phyloP scores from a whole-genome alignment of 2,329 filamentous ascomycete genomes.

The Diaporthe citrichinensis region DNA sequence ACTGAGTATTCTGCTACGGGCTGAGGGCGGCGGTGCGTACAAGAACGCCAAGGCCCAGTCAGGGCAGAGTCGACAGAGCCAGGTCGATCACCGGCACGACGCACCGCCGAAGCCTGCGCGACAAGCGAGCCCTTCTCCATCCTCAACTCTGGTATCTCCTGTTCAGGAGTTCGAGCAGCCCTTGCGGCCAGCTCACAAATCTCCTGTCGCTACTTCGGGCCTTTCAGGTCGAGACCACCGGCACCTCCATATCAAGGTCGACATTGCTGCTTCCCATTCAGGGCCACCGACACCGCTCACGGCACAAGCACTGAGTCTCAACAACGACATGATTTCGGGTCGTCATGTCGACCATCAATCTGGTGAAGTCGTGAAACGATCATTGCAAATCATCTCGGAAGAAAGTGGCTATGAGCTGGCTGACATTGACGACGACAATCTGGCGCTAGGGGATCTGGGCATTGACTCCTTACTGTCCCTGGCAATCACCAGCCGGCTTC shows the following conservation, averaged over 20 bases:
- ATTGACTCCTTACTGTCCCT: constrained; percentile 53
- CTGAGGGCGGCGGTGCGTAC: constrained; percentile 4
- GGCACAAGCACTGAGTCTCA: background rate
- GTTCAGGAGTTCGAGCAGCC: too few species aligned
- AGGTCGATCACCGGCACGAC: background rate
- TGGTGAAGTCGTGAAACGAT: background rate
- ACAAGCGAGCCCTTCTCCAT: background rate
- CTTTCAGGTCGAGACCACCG: background rate
- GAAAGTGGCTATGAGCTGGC: constrained; percentile 10
- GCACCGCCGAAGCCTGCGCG: background rate
- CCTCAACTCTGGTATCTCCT: background rate
- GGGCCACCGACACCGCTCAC: background rate
- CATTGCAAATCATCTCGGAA: constrained; percentile 5
- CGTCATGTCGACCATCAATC: background rate
- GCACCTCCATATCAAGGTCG: background rate
- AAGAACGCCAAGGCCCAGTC: background rate
- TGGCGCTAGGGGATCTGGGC: constrained; percentile 50
- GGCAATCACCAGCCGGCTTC: constrained; percentile 50
- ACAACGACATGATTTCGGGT: background rate
- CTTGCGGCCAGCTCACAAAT: too few species aligned
- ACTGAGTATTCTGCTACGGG: background rate
- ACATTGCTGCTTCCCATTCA: background rate
- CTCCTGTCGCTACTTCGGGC: too few species aligned
- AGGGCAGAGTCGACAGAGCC: background rate
- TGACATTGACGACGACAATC: constrained; percentile 44